phyloP scores from a whole-genome alignment of 306 rosid species.

The Casuarina cunninghamiana region DNA sequence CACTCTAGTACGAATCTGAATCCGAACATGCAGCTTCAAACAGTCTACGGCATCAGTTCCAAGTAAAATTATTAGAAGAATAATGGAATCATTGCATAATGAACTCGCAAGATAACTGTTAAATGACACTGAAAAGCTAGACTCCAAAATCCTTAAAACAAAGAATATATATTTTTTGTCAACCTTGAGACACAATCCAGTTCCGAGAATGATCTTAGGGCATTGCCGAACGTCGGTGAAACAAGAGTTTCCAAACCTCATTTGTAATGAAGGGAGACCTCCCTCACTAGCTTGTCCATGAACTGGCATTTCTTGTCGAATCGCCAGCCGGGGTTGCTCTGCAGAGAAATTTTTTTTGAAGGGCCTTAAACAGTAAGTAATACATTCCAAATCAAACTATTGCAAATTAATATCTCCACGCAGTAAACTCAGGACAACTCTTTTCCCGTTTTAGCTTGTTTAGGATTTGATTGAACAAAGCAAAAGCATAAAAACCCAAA shows the following conservation, averaged over 20 bases:
- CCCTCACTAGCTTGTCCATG: slow-evolving; percentile 77
- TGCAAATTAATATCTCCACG: slow-evolving; percentile 13
- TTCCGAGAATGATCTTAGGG: not conserved
- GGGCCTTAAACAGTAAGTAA: not conserved
- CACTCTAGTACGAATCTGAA: not conserved
- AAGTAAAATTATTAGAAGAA: not conserved
- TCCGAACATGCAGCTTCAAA: not conserved
- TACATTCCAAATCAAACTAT: slow-evolving; percentile 22
- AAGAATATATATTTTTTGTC: not conserved
- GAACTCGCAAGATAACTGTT: not conserved
- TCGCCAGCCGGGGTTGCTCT: slow-evolving; percentile 98
- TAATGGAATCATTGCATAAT: not conserved
- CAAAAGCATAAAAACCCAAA: not conserved
- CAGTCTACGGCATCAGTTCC: not conserved
- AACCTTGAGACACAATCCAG: not conserved
- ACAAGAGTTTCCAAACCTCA: slow-evolving; percentile 24
- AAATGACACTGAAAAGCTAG: not conserved
- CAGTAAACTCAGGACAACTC: slow-evolving; percentile 1
- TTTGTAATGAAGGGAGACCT: slow-evolving; percentile 66
- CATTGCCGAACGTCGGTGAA: too few relatives aligned
- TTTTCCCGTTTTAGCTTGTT: not conserved
- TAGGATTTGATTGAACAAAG: slow-evolving; percentile 2
- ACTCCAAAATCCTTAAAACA: not conserved
- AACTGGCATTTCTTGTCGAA: slow-evolving; percentile 82
- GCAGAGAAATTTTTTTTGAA: slow-evolving; percentile 21